phyloP scores from a whole-genome alignment of 108 stramenopile genomes.

The Cyclostephanos invisitatus region DNA sequence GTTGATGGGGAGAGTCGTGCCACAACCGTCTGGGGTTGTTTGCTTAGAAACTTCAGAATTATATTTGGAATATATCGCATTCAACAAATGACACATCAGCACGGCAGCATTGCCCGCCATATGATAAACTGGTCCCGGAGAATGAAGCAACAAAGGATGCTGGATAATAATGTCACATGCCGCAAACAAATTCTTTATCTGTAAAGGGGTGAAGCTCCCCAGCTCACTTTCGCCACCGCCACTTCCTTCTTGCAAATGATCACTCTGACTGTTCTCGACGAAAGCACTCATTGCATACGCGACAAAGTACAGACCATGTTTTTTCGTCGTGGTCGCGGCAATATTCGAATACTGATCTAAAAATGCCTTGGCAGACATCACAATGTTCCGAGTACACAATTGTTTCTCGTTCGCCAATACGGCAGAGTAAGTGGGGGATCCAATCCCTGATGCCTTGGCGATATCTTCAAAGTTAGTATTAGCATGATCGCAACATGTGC shows the following conservation, averaged over 20 bases:
- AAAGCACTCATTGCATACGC: constrained; percentile 85
- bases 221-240: constrained; percentile 9
- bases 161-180: constrained; percentile 84
- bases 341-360: constrained; percentile 65
- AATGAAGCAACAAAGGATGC: constrained; percentile 76
- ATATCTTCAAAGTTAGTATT: constrained; percentile 72
- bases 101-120: constrained; percentile 82
- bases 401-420: constrained; percentile 83
- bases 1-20: background rate
- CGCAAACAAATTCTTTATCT: constrained; percentile 74
- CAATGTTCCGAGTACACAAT: constrained; percentile 85
- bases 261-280: constrained; percentile 75
- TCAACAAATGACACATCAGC: constrained; percentile 83
- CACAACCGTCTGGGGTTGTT: background rate
- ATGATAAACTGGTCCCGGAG: constrained; percentile 85
- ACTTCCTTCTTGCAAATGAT: background rate
- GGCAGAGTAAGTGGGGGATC: constrained; percentile 59
- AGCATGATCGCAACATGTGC: constrained; percentile 87
- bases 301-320: constrained; percentile 76
- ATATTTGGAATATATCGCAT: constrained; percentile 69
- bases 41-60: constrained; percentile 17
- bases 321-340: constrained; percentile 44
- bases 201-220: constrained; percentile 78
- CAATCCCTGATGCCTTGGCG: constrained; percentile 43
- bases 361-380: constrained; percentile 73